These are phyloP conservation scores for Cladochytrium tenue DNA, from an alignment of 371 early-diverging fungal species.

Conservation along the genomic window DNA sequence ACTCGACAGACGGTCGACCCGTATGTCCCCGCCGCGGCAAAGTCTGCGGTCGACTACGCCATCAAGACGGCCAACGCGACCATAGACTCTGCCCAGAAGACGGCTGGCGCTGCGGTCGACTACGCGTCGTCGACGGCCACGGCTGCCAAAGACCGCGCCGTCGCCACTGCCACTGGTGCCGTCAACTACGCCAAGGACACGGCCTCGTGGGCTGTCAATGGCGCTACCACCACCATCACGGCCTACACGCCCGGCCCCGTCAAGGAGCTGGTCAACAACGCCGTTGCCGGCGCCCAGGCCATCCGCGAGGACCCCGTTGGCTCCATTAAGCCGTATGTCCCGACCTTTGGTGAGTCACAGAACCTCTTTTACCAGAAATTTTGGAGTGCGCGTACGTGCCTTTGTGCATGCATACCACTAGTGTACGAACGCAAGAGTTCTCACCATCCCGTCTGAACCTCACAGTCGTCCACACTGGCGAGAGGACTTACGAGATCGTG, in stretches of 20 bases:
- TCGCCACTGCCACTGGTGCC: conserved; percentile 16
- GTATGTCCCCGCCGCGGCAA: conserved; percentile 37
- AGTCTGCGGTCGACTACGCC: conserved; percentile 20
- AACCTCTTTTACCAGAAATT: background rate
- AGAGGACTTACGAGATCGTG: conserved; percentile 45
- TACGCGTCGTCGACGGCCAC: conserved; percentile 13
- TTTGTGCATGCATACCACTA: too few relatives aligned
- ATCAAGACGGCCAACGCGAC: conserved; percentile 13
- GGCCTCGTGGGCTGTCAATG: conserved; percentile 32
- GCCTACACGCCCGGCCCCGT: conserved; percentile 46
- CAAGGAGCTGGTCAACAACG: conserved; percentile 48
- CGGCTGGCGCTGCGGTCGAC: conserved; percentile 13
- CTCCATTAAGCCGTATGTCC: conserved; percentile 58
- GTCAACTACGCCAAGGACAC: conserved; percentile 18
- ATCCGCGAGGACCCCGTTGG: conserved; percentile 60
- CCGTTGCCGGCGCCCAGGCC: conserved; percentile 48
- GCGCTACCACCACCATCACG: conserved; percentile 47
- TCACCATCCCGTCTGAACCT: conserved; percentile 45
- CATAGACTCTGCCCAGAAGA: conserved; percentile 13
- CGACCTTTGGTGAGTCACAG: conserved; percentile 26
- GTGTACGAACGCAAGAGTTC: background rate
- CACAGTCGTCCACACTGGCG: conserved; percentile 59
- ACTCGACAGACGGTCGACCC: conserved; percentile 29
- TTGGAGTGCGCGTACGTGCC: too few relatives aligned
- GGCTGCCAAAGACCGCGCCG: conserved; percentile 15